These are phyloP conservation scores for Phalaenopsis equestris DNA, from an alignment of 106 monocot species.

Conservation along the genomic window DNA sequence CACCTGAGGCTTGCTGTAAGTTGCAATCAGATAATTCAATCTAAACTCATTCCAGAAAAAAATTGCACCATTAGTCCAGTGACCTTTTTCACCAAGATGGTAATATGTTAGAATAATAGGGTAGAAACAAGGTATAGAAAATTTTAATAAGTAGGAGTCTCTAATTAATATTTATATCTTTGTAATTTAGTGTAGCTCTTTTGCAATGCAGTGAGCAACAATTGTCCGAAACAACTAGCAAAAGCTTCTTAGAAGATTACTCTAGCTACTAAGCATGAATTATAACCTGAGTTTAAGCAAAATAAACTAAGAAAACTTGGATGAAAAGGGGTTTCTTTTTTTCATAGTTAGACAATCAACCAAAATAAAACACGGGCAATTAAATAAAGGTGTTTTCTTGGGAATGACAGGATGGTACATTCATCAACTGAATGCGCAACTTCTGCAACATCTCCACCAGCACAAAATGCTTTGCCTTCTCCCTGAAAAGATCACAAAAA, in stretches of 20 bases:
- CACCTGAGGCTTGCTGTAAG: constrained; percentile 90
- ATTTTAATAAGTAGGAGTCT: background rate
- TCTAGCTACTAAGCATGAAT: background rate
- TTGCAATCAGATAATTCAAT: constrained; percentile 85
- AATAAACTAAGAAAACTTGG: background rate
- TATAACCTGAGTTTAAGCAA: background rate
- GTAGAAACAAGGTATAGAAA: background rate
- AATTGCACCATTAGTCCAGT: constrained; percentile 62
- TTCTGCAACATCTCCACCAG: constrained; percentile 93
- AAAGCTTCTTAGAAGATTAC: background rate
- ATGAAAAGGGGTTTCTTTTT: background rate
- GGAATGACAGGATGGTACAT: constrained; percentile 28
- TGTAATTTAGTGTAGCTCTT: background rate
- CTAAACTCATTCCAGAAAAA: constrained; percentile 78
- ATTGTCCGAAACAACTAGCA: background rate
- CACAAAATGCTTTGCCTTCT: constrained; percentile 96
- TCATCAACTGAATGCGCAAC: constrained; percentile 39
- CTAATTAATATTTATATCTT: background rate
- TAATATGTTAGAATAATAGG: background rate
- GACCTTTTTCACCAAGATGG: constrained; percentile 36
- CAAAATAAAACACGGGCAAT: background rate
- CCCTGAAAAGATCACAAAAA: constrained; percentile 47
- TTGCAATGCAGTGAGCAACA: background rate
- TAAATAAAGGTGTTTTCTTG: background rate
- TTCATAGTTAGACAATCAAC: background rate